Evolutionary conservation across 805 yeast species (phyloP), one percentile per base, ranked within the genome.

Genomic region (Ogataea siamensis): DNA sequence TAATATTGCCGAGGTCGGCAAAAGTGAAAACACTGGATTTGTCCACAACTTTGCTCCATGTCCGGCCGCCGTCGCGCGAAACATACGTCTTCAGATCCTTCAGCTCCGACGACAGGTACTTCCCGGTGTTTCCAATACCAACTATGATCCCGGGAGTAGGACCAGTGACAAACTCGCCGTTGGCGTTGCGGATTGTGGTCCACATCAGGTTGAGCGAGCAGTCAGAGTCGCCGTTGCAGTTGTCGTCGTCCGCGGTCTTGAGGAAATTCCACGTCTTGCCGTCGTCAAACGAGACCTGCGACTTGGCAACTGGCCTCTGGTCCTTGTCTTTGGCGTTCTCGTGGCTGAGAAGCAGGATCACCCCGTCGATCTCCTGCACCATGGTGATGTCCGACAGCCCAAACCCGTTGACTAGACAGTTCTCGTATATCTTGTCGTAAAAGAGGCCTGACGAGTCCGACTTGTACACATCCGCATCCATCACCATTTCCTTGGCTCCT

Each of bases 91-190:
- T 25, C 25, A 45, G 37, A 3, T 51, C 43, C 1, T 37, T 31
- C 5, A 33, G 19, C 16, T 51, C 40, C 18, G 38, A 42, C 5
- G 29, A n/a, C 2, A 66, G 66, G 11, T 53, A 49, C 26, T 71
- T 73, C 7, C 97, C 97, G 19, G 86, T 93, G 54, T 78, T 83
- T 22, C 99, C 99, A 16, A 84, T 74, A 14, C 86, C 97, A 37
- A 62, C 28, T 11, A 67, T 28, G 20, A 70, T 70, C 28, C 80
- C 82, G 0, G 83, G 78, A 0, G 82, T 72, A 7, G 80, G 78
- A 3, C 73, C 75, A 0, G 73, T 64, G 6, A 61, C 68, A n/a
- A 58, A 49, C 12, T 61, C 62, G 2, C 73, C 76, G 29, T 60
- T 62, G 4, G 76, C 75, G 28, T 64, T 55, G 28, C 62, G 45